Conservation (phyloP, 108 stramenopile species). For the Licmophora abbreviata region DNA sequence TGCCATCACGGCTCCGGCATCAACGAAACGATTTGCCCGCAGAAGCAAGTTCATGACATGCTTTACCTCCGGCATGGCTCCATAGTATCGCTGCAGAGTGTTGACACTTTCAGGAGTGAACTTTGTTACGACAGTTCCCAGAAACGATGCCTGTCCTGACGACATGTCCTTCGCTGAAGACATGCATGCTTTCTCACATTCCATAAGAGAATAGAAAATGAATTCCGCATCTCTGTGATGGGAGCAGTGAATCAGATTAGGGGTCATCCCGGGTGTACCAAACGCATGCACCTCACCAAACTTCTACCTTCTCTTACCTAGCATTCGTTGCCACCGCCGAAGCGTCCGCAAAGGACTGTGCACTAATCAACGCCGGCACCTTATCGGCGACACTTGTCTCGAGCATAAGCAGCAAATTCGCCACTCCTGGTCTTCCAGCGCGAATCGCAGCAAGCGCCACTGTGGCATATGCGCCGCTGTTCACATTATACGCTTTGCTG, state of each 20-base stretch:
- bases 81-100: slow-evolving; percentile 40
- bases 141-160: slow-evolving; percentile 18
- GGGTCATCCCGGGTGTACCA: not conserved
- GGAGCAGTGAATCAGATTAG: not conserved
- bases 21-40: slow-evolving; percentile 43
- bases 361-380: slow-evolving; percentile 69
- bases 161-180: not conserved
- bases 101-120: slow-evolving; percentile 69
- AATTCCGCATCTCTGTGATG: slow-evolving; percentile 74
- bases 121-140: slow-evolving; percentile 51
- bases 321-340: slow-evolving; percentile 65
- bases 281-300: slow-evolving; percentile 2
- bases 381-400: slow-evolving; percentile 75
- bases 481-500: too few species aligned
- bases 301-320: too few species aligned
- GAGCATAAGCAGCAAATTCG: slow-evolving; percentile 60
- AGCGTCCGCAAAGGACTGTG: slow-evolving; percentile 67
- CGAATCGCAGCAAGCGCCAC: slow-evolving; percentile 72
- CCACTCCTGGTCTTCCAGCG: slow-evolving; percentile 69
- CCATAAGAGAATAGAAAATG: slow-evolving; percentile 50
- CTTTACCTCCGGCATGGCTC: slow-evolving; percentile 39
- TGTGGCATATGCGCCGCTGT: slow-evolving; percentile 67
- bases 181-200: slow-evolving; percentile 49
- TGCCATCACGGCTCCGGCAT: slow-evolving; percentile 51
- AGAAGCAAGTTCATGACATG: slow-evolving; percentile 44